A percentile compares a stretch with the other conserved stretches of the same genome.
phyloP scores from a whole-genome alignment of 495 filamentous ascomycete genomes.

The Amniculicola lignicola region DNA sequence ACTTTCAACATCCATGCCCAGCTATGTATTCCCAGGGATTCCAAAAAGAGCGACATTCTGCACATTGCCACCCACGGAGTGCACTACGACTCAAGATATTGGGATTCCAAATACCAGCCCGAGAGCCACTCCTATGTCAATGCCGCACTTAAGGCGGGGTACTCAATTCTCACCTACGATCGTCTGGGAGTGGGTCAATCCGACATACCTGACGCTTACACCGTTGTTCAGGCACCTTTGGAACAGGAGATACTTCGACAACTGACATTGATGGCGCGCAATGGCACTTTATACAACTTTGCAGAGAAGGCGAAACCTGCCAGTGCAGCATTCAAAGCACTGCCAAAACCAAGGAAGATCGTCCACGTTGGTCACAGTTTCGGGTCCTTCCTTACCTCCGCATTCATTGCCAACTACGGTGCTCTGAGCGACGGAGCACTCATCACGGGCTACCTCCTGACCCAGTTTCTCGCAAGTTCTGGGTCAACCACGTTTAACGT shows the following conservation, averaged over 20 bases:
- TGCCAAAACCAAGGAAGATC: constrained; percentile 20
- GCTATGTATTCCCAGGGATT: constrained; percentile 14
- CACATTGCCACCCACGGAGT: constrained; percentile 27
- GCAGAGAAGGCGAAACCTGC: constrained; percentile 6
- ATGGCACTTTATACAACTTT: constrained; percentile 13
- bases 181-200: constrained; percentile 28
- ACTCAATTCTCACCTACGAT: constrained; percentile 31
- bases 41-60: neutral
- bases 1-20: constrained; percentile 8
- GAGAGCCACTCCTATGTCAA: constrained; percentile 17
- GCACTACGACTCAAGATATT: constrained; percentile 23
- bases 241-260: constrained; percentile 22
- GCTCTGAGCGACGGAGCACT: constrained; percentile 35
- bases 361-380: constrained; percentile 19
- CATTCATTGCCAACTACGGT: constrained; percentile 31
- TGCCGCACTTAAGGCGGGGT: constrained; percentile 25
- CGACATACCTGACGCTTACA: constrained; percentile 18
- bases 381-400: constrained; percentile 11
- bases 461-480: constrained; percentile 18
- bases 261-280: constrained; percentile 23
- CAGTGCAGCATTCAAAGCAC: neutral
- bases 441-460: constrained; percentile 36
- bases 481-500: constrained; percentile 18
- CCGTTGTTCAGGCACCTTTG: constrained; percentile 13
- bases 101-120: constrained; percentile 15